phyloP scores from a whole-genome alignment of 768 basidiomycete species.

The Xerocomellus amylosporus region DNA sequence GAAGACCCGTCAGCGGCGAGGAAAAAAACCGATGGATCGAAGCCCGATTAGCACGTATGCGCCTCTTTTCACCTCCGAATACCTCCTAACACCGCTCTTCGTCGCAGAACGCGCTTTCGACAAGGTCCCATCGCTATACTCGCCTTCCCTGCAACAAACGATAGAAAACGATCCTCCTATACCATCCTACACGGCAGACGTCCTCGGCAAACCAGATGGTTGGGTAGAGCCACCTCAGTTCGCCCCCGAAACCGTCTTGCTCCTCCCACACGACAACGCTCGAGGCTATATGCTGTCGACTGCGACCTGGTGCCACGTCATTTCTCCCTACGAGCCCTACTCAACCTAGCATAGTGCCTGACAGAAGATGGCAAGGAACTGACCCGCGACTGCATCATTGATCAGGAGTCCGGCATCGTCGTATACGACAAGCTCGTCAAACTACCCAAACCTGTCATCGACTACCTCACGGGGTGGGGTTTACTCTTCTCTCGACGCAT shows the following conservation, averaged over 20 bases:
- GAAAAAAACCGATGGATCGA: constrained; percentile 70
- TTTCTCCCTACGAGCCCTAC: not conserved
- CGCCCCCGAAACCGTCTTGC: constrained; percentile 27
- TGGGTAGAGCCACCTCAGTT: constrained; percentile 82
- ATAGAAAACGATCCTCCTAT: constrained; percentile 91
- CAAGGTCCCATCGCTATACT: constrained; percentile 64
- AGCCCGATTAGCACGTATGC: constrained; percentile 39
- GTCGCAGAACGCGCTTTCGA: constrained; percentile 31
- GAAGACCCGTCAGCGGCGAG: constrained; percentile 73
- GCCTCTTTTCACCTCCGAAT: not conserved
- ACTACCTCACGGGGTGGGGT: constrained; percentile 86
- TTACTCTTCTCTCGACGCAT: not conserved
- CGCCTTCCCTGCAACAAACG: constrained; percentile 83
- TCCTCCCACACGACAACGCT: constrained; percentile 34
- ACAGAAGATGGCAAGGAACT: constrained; percentile 91
- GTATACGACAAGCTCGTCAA: constrained; percentile 90
- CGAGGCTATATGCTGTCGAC: constrained; percentile 80
- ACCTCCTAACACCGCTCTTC: constrained; percentile 6
- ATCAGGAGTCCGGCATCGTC: constrained; percentile 66
- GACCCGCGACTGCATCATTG: constrained; percentile 80
- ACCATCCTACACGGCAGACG: constrained; percentile 78
- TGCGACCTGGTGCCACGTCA: constrained; percentile 86
- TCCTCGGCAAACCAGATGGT: constrained; percentile 59
- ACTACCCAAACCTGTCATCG: constrained; percentile 76
- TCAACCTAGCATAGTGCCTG: constrained; percentile 48